Evolutionary conservation across 352 stramenopile species (phyloP).

Genomic region (Plasmopara halstedii): DNA sequence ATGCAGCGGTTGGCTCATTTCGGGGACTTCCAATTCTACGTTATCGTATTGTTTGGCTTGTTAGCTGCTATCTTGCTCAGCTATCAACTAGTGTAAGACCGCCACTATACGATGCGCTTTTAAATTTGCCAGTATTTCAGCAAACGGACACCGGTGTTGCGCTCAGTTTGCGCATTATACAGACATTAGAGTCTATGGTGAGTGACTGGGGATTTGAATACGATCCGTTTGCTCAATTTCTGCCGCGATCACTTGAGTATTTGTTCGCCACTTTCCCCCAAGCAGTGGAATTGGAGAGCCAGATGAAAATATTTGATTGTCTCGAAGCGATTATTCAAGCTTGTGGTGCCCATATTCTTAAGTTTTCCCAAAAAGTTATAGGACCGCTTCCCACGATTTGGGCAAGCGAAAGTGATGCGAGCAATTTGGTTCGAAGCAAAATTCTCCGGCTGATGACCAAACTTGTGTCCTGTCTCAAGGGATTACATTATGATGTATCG

Average conservation of each 20-base stretch:
- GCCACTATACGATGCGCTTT: constrained; percentile 71
- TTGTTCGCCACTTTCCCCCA: constrained; percentile 67
- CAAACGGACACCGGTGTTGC: constrained; percentile 35
- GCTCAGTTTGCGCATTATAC: constrained; percentile 63
- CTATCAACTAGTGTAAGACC: constrained; percentile 53
- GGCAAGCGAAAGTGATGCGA: constrained; percentile 57
- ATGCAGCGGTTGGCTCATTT: constrained; percentile 26
- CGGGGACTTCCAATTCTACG: constrained; percentile 55
- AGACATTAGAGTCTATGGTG: constrained; percentile 76
- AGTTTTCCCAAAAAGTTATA: constrained; percentile 57
- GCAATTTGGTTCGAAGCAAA: constrained; percentile 76
- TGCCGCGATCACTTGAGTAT: constrained; percentile 47
- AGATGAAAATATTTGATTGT: constrained; percentile 71
- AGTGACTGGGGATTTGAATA: constrained; percentile 76
- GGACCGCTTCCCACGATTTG: constrained; percentile 63
- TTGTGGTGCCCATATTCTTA: constrained; percentile 39
- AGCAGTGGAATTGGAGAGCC: constrained; percentile 56
- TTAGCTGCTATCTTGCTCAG: constrained; percentile 83
- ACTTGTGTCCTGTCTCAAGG: constrained; percentile 51
- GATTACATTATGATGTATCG: constrained; percentile 14
- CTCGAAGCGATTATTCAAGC: constrained; percentile 66
- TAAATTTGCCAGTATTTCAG: constrained; percentile 37
- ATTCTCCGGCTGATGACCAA: constrained; percentile 72
- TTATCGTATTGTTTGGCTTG: constrained; percentile 78
- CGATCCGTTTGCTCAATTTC: constrained; percentile 61